A percentile compares a stretch with the other conserved stretches of the same genome.
Evolutionary conservation across 2,329 filamentous ascomycete species (phyloP).

Genomic region (Aspergillus spinulosporus): DNA sequence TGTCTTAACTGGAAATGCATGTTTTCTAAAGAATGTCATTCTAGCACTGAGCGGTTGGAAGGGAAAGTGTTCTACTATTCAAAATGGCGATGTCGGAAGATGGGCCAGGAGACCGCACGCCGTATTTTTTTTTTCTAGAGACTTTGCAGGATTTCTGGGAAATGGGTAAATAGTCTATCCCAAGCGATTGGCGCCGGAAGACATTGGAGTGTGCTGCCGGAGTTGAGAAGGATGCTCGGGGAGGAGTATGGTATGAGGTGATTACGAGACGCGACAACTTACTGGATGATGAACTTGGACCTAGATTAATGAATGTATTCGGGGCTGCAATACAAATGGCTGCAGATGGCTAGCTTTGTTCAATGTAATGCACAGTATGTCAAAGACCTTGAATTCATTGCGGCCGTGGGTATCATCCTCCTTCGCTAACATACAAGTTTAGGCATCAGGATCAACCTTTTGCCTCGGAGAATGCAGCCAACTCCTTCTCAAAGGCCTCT

Average conservation of each 20-base stretch:
- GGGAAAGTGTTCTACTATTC: no score
- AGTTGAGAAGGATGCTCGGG: slow-evolving; percentile 25
- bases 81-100: no score
- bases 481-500: slow-evolving; percentile 35
- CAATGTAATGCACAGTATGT: neutral
- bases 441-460: neutral
- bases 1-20: no score
- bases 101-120: no score
- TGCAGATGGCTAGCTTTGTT: neutral
- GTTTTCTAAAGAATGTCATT: no score
- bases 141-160: no score
- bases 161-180: no score
- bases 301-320: slow-evolving; percentile 11
- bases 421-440: slow-evolving; percentile 1
- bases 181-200: no score
- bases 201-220: slow-evolving; percentile 20
- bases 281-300: slow-evolving; percentile 2
- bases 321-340: slow-evolving; percentile 2
- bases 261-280: slow-evolving; percentile 13
- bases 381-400: neutral
- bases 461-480: slow-evolving; percentile 16
- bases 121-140: no score
- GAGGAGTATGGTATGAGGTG: no score
- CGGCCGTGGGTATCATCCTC: slow-evolving; percentile 5
- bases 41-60: no score